Evolutionary conservation across 768 basidiomycete species (phyloP), one percentile per base, ranked within the genome.

Genomic region (Russula earlei): DNA sequence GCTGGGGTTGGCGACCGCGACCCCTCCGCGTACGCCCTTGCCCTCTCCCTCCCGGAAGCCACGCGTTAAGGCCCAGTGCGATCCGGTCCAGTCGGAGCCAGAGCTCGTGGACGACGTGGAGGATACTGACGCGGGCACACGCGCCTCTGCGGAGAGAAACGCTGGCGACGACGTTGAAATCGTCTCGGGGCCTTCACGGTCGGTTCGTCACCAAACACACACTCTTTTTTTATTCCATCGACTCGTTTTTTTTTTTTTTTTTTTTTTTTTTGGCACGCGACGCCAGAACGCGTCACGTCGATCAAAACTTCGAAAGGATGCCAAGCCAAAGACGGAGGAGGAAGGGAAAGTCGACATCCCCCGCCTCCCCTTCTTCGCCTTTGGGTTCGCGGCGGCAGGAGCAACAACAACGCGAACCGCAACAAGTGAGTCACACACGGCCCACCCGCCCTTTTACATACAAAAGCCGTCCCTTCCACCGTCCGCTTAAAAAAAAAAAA

Each of bases 101-200:
- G n/a, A n/a, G n/a, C n/a, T n/a, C n/a, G n/a, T n/a, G n/a, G n/a
- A n/a, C n/a, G n/a, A n/a, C 29, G 29, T 31, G 29, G 27, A 6
- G 22, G 15, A 24, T 11, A 7, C 20, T 24, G 34, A 49, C 49
- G 4, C 29, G 27, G 38, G 15, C 3, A 38, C 29, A 20, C 31
- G 15, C 5, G 45, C 42, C 14, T 31, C 24, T 37, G 50, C 19
- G 5, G 49, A 4, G 11, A 36, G 33, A 27, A 61, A 31, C 10
- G 7, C 5, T 31, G 5, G 5, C 9, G 10, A 57, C 25, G 60
- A 59, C 52, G n/a, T 61, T 17, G 57, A 61, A 43, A 46, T 59
- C 4, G 43, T 54, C 17, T 31, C 55, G 8, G 24, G 24, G 7
- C 49, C 56, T 43, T 53, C 22, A 31, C 45, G 31, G n/a, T 31